phyloP scores from a whole-genome alignment of 441 rosid genomes.

The Eutrema salsugineum region DNA sequence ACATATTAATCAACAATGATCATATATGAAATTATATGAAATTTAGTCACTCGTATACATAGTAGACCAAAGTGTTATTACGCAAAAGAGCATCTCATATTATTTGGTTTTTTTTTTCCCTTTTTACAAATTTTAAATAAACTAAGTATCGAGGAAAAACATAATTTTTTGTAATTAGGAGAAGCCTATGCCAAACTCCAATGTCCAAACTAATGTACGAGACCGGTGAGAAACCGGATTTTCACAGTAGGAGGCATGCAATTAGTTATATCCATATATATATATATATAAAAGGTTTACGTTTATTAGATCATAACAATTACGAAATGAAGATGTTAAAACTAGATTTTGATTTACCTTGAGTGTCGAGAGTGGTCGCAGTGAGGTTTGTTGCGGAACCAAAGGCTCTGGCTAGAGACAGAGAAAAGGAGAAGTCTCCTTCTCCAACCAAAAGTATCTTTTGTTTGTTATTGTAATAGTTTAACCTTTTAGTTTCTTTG shows the following conservation, averaged over 20 bases:
- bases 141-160: too few relatives aligned
- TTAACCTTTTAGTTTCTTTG: not conserved
- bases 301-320: not conserved
- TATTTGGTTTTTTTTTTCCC: not conserved
- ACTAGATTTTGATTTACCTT: not conserved
- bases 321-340: not conserved
- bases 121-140: too few relatives aligned
- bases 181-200: too few relatives aligned
- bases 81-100: not conserved
- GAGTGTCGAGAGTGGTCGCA: constrained; percentile 40
- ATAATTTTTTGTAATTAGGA: too few relatives aligned
- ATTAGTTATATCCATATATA: too few relatives aligned
- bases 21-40: not conserved
- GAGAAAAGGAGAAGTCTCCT: constrained; percentile 37
- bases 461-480: constrained; percentile 26
- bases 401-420: constrained; percentile 34
- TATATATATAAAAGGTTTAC: not conserved
- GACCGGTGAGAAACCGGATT: too few relatives aligned
- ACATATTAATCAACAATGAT: not conserved
- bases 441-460: constrained; percentile 33
- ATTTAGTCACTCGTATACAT: not conserved
- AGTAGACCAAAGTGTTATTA: not conserved
- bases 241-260: too few relatives aligned
- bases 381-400: constrained; percentile 34
- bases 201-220: too few relatives aligned